Conservation (phyloP, 805 yeast genomes). For the Metschnikowia cubensis region DNA sequence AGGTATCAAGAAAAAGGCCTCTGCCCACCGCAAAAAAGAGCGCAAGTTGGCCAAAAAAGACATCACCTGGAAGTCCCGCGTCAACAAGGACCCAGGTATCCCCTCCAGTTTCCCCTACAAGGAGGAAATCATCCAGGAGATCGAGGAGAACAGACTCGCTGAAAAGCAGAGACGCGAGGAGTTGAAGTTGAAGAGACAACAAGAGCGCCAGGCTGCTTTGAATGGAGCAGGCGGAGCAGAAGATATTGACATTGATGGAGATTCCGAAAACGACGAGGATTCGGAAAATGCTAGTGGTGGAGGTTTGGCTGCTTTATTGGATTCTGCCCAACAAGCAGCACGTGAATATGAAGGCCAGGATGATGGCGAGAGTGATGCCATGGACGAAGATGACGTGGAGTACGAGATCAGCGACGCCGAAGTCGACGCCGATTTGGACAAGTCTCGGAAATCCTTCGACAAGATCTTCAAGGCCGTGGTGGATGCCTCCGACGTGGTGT, state of each 20-base stretch:
- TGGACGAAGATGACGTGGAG: slow-evolving; percentile 39
- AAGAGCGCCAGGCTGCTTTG: slow-evolving; percentile 39
- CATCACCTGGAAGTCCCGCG: slow-evolving; percentile 86
- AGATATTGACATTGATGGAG: slow-evolving; percentile 34
- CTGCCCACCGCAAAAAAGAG: slow-evolving; percentile 86
- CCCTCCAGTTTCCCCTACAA: slow-evolving; percentile 95
- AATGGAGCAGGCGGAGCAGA: slow-evolving; percentile 38
- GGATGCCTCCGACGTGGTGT: slow-evolving; percentile 84
- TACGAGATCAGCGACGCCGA: slow-evolving; percentile 41
- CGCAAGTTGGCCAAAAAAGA: slow-evolving; percentile 81
- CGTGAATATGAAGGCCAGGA: slow-evolving; percentile 61
- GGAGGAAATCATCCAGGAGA: slow-evolving; percentile 69
- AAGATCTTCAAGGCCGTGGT: slow-evolving; percentile 91
- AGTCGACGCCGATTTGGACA: slow-evolving; percentile 53
- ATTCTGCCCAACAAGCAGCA: slow-evolving; percentile 88
- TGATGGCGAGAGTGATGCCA: slow-evolving; percentile 22
- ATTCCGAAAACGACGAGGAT: slow-evolving; percentile 13
- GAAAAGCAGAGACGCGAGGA: slow-evolving; percentile 53
- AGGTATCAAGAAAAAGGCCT: slow-evolving; percentile 93
- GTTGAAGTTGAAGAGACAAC: slow-evolving; percentile 47
- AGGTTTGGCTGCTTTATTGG: slow-evolving; percentile 79
- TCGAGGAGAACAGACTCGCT: slow-evolving; percentile 57
- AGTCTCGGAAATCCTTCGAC: slow-evolving; percentile 87
- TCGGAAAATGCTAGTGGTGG: slow-evolving; percentile 39
- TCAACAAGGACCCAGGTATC: slow-evolving; percentile 87